Evolutionary conservation across 2,329 filamentous ascomycete species (phyloP), one percentile per base, ranked within the genome.

Genomic region (Niveomyces coronatus): DNA sequence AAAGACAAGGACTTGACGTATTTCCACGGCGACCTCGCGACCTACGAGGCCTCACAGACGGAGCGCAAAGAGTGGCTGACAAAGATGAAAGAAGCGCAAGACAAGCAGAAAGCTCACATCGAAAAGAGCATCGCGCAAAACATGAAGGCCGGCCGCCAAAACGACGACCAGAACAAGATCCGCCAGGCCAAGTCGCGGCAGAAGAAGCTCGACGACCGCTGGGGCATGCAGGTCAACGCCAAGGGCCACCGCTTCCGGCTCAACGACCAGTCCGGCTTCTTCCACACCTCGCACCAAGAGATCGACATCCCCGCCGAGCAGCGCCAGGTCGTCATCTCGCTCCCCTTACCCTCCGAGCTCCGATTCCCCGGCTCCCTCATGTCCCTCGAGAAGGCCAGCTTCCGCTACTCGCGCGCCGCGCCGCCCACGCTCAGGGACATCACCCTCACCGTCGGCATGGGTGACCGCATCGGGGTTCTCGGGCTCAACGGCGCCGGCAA

Each of bases 401-500:
- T 82, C 54, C 65, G 68, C 3, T 89, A 91, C 52, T 61, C 61
- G 0, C 19, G 45, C n/a, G 49, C 37, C 16, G 40, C 47, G 4
- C 49, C 55, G 3, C 41, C 51, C 3, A 64, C 81, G 9, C 55
- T 91, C 13, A 68, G 75, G 16, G 74, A 78, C 8, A 60, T 88
- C 20, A 74, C 70, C 35, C 58, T 93, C 10, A 79, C 79, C 0
- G 71, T 93, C 10, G 73, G 83, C 42, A 74, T 77, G 54, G 82
- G 84, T 9, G 82, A 86, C 45, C 71, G 85, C 1, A 65, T 89
- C 17, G 85, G 83, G 0, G 68, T 93, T 28, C 67, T 85, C 17
- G 86, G 85, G 0, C 65, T 91, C 30, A 93, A 93, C 53, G 86
- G 85, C 1, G 74, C 76, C 1, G 86, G 86, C 3, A 93, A 93